Evolutionary conservation across 305 asterid species (phyloP).

Genomic region (Coffea humblotiana): DNA sequence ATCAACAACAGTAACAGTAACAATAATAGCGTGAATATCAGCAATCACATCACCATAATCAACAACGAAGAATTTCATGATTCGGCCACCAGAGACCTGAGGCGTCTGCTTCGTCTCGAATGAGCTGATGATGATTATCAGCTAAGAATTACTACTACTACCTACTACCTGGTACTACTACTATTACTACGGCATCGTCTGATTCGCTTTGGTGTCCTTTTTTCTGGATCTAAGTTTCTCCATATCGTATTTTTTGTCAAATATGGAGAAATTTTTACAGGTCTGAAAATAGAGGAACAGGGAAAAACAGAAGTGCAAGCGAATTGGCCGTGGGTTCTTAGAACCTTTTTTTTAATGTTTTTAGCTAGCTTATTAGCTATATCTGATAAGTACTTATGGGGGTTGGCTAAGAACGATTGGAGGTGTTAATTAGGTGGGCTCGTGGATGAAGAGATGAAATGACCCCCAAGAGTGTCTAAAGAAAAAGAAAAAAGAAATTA

Average conservation of each 20-base stretch:
- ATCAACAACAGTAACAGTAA: constrained; percentile 13
- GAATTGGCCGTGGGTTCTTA: constrained; percentile 12
- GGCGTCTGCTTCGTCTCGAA: constrained; percentile 86
- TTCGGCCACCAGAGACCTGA: constrained; percentile 67
- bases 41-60: constrained; percentile 28
- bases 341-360: background rate
- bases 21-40: background rate
- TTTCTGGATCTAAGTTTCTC: constrained; percentile 25
- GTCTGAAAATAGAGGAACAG: constrained; percentile 14
- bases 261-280: constrained; percentile 16
- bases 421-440: background rate
- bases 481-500: too few relatives aligned
- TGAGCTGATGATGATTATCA: constrained; percentile 12
- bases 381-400: background rate
- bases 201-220: constrained; percentile 6
- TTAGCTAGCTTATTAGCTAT: constrained; percentile 3
- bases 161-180: background rate
- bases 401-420: background rate
- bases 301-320: background rate
- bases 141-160: background rate
- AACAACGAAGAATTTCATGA: constrained; percentile 38
- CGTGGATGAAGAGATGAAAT: background rate
- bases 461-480: background rate
- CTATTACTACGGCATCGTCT: background rate
- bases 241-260: constrained; percentile 22